These are phyloP conservation scores for Puccinia hordei DNA, from an alignment of 1,284 basidiomycete species.

Conservation along the genomic window DNA sequence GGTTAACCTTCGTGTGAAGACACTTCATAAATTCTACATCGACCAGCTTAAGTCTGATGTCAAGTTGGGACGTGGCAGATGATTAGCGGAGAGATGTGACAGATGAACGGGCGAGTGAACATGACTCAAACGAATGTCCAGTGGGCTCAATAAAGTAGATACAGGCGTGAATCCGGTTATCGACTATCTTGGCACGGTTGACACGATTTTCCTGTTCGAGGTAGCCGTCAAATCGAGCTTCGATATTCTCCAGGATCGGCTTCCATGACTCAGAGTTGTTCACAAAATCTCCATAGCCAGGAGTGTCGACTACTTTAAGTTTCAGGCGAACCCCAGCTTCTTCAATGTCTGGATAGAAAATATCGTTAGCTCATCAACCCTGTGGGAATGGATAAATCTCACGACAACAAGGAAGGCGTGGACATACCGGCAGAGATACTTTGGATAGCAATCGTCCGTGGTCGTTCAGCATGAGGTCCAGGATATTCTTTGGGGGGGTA, in stretches of 20 bases:
- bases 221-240: slow-evolving; percentile 91
- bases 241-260: slow-evolving; percentile 94
- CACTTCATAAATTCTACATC: slow-evolving; percentile 97
- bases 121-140: slow-evolving; percentile 78
- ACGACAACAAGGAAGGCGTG: background rate
- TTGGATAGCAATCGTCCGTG: slow-evolving; percentile 92
- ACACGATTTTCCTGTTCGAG: slow-evolving; percentile 97
- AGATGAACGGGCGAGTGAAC: slow-evolving; percentile 39
- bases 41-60: slow-evolving; percentile 80
- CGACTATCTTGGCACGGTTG: slow-evolving; percentile 80
- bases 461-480: slow-evolving; percentile 78
- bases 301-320: slow-evolving; percentile 95
- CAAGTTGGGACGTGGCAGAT: background rate
- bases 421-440: slow-evolving; percentile 89
- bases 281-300: slow-evolving; percentile 94
- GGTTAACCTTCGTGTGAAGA: slow-evolving; percentile 91
- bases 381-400: slow-evolving; percentile 3
- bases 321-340: slow-evolving; percentile 92
- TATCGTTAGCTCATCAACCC: slow-evolving; percentile 54
- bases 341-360: slow-evolving; percentile 78
- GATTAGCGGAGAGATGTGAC: background rate
- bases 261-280: slow-evolving; percentile 99
- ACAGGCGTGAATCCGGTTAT: slow-evolving; percentile 72
- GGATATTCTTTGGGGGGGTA: slow-evolving; percentile 75
- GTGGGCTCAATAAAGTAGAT: slow-evolving; percentile 98